A percentile compares a stretch with the other conserved stretches of the same genome.
These are phyloP conservation scores for Globisporangium spinosum DNA, from an alignment of 352 stramenopile genomes.

Conservation along the genomic window DNA sequence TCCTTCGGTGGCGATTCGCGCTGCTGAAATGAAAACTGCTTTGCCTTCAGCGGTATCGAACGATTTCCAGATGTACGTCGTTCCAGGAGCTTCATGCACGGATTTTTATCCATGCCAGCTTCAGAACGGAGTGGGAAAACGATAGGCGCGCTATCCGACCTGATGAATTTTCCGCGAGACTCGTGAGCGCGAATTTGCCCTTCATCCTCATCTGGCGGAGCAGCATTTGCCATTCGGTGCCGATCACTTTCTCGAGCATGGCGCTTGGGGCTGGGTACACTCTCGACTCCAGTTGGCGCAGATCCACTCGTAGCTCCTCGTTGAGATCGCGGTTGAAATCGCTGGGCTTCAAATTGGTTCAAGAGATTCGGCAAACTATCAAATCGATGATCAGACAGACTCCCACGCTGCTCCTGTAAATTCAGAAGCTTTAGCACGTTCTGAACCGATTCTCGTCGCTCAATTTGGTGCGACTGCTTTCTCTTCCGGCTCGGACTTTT, in stretches of 20 bases:
- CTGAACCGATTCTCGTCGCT: conserved; percentile 30
- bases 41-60: conserved; percentile 1
- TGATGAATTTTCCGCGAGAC: background rate
- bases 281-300: background rate
- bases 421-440: conserved; percentile 57
- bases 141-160: background rate
- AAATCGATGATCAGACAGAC: background rate
- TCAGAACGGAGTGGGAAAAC: conserved; percentile 16
- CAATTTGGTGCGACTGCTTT: conserved; percentile 12
- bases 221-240: background rate
- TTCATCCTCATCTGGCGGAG: background rate
- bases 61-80: background rate
- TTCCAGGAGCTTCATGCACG: conserved; percentile 12
- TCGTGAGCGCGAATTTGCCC: background rate
- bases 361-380: conserved; percentile 14
- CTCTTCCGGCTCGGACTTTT: background rate
- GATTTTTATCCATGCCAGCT: background rate
- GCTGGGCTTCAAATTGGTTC: background rate
- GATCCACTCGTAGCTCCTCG: background rate
- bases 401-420: conserved; percentile 33
- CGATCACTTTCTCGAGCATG: background rate
- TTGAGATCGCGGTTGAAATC: background rate
- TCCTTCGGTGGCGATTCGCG: background rate
- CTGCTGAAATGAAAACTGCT: conserved; percentile 16
- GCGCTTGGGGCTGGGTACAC: conserved; percentile 6